These are phyloP conservation scores for Penicillium silybi DNA, from an alignment of 495 filamentous ascomycete species.

Conservation along the genomic window DNA sequence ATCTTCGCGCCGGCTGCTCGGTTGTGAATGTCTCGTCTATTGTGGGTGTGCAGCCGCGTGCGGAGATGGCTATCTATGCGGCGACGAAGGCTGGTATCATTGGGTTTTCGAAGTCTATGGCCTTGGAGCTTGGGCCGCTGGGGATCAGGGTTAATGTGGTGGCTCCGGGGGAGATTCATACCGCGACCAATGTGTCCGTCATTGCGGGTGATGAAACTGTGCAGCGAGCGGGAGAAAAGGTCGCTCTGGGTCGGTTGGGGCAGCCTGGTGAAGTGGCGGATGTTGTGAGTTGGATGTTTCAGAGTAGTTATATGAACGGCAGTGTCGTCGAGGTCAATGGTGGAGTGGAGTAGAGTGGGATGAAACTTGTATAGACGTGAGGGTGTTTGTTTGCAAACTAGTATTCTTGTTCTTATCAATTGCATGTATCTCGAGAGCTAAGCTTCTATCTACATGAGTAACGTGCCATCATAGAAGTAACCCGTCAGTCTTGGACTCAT, in stretches of 20 bases:
- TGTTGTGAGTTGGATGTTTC: background rate
- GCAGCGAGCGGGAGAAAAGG: background rate
- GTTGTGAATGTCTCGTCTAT: background rate
- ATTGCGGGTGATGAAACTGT: background rate
- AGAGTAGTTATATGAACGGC: constrained; percentile 3
- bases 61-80: too few species aligned
- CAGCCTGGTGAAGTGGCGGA: constrained; percentile 21
- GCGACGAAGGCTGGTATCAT: background rate
- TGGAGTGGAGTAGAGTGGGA: background rate
- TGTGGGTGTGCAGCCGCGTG: background rate
- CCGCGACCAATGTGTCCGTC: background rate
- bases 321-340: constrained; percentile 1
- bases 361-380: background rate
- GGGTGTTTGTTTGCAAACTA: background rate
- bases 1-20: background rate
- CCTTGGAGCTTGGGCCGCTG: background rate
- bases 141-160: background rate
- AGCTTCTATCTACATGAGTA: constrained; percentile 5
- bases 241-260: constrained; percentile 23
- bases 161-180: background rate
- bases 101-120: background rate
- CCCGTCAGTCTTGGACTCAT: background rate
- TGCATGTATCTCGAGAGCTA: background rate
- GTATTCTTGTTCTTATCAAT: too few species aligned
- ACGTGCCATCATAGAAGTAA: background rate